phyloP scores from a whole-genome alignment of 2,329 filamentous ascomycete genomes.

The Fusarium sp. region DNA sequence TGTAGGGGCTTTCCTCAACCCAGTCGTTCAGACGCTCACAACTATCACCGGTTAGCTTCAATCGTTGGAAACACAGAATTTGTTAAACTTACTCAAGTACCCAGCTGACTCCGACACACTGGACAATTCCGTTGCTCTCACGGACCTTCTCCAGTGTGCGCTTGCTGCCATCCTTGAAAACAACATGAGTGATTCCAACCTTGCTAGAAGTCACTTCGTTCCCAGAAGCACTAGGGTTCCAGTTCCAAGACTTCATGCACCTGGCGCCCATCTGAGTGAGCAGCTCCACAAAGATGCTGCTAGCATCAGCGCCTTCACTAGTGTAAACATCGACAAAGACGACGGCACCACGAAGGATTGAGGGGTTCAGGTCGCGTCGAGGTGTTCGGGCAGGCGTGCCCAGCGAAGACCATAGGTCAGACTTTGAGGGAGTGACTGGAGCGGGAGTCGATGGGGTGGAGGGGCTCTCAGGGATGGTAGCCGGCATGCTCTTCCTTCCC shows the following conservation, averaged over 20 bases:
- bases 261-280: slow-evolving; percentile 84
- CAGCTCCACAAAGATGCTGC: slow-evolving; percentile 82
- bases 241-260: slow-evolving; percentile 80
- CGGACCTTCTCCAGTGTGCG: slow-evolving; percentile 84
- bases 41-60: slow-evolving; percentile 56
- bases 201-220: slow-evolving; percentile 58
- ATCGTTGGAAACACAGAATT: background rate
- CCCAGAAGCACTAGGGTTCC: slow-evolving; percentile 65
- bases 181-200: slow-evolving; percentile 85
- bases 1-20: slow-evolving; percentile 78
- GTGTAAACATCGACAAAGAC: slow-evolving; percentile 88
- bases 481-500: slow-evolving; percentile 48
- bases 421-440: slow-evolving; percentile 58
- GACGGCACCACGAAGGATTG: slow-evolving; percentile 74
- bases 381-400: slow-evolving; percentile 69
- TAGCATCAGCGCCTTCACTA: slow-evolving; percentile 82
- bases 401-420: slow-evolving; percentile 64
- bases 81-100: slow-evolving; percentile 78
- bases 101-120: slow-evolving; percentile 90
- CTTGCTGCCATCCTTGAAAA: slow-evolving; percentile 88
- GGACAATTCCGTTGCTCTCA: slow-evolving; percentile 77
- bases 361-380: slow-evolving; percentile 62
- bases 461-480: slow-evolving; percentile 30
- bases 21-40: slow-evolving; percentile 81
- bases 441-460: slow-evolving; percentile 48